Conservation (phyloP, 2,329 filamentous ascomycete species). For the Fusarium cicatricum region DNA sequence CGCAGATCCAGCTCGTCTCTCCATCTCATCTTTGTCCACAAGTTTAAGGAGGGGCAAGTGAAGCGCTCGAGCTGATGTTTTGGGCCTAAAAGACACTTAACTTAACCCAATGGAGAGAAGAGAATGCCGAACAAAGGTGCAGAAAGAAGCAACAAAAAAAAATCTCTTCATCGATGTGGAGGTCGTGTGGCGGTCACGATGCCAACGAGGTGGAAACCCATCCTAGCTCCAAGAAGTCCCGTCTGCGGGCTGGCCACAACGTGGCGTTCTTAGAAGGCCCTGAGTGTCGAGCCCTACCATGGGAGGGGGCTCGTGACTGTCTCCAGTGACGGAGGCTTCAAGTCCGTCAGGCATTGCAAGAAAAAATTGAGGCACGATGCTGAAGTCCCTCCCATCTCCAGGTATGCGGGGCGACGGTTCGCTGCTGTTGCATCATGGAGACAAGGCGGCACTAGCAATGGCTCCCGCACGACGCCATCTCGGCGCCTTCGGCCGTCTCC, state of each 20-base stretch:
- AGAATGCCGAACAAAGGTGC: constrained; percentile 16
- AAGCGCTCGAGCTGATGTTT: constrained; percentile 23
- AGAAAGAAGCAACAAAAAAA: constrained; percentile 23
- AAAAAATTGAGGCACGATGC: constrained; percentile 11
- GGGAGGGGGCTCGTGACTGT: constrained; percentile 19
- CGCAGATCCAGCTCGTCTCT: constrained; percentile 39
- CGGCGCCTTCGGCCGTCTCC: constrained; percentile 18
- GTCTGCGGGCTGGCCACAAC: constrained; percentile 35
- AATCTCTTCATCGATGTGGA: constrained; percentile 41
- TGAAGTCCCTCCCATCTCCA: constrained; percentile 21
- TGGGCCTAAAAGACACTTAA: constrained; percentile 19
- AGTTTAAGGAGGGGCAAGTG: constrained; percentile 8
- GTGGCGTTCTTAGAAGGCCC: constrained; percentile 38
- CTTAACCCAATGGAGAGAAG: constrained; percentile 19
- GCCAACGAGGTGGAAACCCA: constrained; percentile 40
- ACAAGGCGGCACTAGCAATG: constrained; percentile 29
- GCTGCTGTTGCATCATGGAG: constrained; percentile 27
- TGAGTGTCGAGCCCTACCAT: constrained; percentile 30
- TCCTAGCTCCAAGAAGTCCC: constrained; percentile 25
- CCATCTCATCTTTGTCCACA: constrained; percentile 31
- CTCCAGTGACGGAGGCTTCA: constrained; percentile 19
- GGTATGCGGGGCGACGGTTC: constrained; percentile 25
- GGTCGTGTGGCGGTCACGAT: constrained; percentile 38
- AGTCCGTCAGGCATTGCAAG: constrained; percentile 13
- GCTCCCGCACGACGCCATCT: constrained; percentile 30